Evolutionary conservation across 2,329 filamentous ascomycete species (phyloP).

Genomic region (Exserohilum rostratum): DNA sequence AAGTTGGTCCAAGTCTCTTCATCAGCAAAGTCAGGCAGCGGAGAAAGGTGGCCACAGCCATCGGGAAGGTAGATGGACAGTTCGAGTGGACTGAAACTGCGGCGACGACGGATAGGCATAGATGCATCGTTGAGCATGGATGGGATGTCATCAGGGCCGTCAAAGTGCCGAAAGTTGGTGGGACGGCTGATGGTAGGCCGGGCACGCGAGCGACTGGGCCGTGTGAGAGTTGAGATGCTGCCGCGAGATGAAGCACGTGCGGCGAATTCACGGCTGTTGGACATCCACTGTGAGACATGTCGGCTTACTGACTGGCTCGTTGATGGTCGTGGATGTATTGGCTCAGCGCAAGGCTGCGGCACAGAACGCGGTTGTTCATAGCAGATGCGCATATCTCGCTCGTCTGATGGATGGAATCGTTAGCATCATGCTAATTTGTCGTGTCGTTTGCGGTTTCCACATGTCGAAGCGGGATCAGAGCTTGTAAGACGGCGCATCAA

Average conservation of each 20-base stretch:
- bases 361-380: slow-evolving; percentile 43
- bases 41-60: slow-evolving; percentile 42
- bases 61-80: slow-evolving; percentile 48
- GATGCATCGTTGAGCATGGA: slow-evolving; percentile 42
- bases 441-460: no score
- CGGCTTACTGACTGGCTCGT: slow-evolving; percentile 45
- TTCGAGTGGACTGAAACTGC: slow-evolving; percentile 48
- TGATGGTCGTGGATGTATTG: slow-evolving; percentile 36
- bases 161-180: slow-evolving; percentile 45
- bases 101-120: slow-evolving; percentile 38
- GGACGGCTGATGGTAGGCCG: slow-evolving; percentile 46
- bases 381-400: slow-evolving; percentile 38
- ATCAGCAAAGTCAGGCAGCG: slow-evolving; percentile 47
- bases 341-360: slow-evolving; percentile 37
- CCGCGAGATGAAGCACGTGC: slow-evolving; percentile 44
- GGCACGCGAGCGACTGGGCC: slow-evolving; percentile 40
- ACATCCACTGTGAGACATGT: slow-evolving; percentile 47
- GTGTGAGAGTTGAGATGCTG: slow-evolving; percentile 39
- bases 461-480: no score
- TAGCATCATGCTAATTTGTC: slow-evolving; percentile 16
- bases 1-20: slow-evolving; percentile 35
- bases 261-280: slow-evolving; percentile 42
- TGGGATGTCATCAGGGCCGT: slow-evolving; percentile 40
- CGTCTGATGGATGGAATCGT: slow-evolving; percentile 22
- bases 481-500: no score